phyloP scores from a whole-genome alignment of 768 basidiomycete species.

The Kwoniella botswanensis region DNA sequence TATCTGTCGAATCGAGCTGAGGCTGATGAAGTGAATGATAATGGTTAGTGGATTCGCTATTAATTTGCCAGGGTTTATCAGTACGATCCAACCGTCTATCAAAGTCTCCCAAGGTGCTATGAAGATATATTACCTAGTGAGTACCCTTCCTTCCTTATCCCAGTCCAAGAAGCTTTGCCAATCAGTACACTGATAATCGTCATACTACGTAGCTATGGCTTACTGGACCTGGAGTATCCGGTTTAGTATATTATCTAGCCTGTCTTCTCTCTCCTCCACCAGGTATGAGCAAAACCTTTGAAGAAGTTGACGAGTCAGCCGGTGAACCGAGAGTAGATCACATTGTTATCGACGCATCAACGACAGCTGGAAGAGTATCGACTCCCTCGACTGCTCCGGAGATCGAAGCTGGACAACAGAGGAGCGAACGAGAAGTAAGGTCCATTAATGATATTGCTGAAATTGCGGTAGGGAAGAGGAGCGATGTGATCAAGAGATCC shows the following conservation, averaged over 20 bases:
- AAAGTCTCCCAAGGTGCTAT: slow-evolving; percentile 71
- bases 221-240: slow-evolving; percentile 75
- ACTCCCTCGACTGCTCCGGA: too few species aligned
- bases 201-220: slow-evolving; percentile 68
- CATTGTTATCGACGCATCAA: too few species aligned
- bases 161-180: too few species aligned
- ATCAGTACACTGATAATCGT: too few species aligned
- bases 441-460: too few species aligned
- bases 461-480: too few species aligned
- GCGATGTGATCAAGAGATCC: too few species aligned
- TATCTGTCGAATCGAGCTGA: too few species aligned
- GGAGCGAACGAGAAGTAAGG: too few species aligned
- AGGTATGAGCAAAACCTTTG: slow-evolving; percentile 63
- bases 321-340: slow-evolving; percentile 34
- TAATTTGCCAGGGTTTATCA: slow-evolving; percentile 81
- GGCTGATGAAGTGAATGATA: background rate
- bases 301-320: slow-evolving; percentile 65
- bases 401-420: background rate
- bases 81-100: slow-evolving; percentile 63
- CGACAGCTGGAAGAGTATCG: too few species aligned
- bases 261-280: slow-evolving; percentile 69
- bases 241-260: slow-evolving; percentile 67
- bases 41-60: slow-evolving; percentile 69
- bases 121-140: slow-evolving; percentile 55
- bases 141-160: slow-evolving; percentile 2